phyloP scores from a whole-genome alignment of 1,284 basidiomycete genomes.

The Neonothopanus nambi region DNA sequence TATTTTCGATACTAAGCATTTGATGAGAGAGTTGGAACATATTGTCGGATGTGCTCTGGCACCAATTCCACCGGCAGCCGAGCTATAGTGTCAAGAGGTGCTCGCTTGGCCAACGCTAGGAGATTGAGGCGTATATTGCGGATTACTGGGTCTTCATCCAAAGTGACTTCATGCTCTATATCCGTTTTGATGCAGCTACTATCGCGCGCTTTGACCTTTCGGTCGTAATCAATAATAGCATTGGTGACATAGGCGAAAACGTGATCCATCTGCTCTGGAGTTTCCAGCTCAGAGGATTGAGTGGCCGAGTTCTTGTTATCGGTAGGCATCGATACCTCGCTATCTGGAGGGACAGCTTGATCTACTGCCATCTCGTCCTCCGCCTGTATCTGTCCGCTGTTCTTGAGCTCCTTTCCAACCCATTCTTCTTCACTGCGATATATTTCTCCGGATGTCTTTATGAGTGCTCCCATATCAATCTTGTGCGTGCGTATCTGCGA shows the following conservation, averaged over 20 bases:
- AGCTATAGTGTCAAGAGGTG: slow-evolving; percentile 70
- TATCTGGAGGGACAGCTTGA: not conserved
- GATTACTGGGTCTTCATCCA: slow-evolving; percentile 47
- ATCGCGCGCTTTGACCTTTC: not conserved
- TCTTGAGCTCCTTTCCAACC: slow-evolving; percentile 46
- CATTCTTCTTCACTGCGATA: slow-evolving; percentile 64
- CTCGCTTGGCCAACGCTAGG: slow-evolving; percentile 70
- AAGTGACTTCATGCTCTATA: slow-evolving; percentile 5
- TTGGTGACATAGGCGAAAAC: slow-evolving; percentile 53
- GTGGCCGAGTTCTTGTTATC: slow-evolving; percentile 8
- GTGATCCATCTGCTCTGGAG: slow-evolving; percentile 48
- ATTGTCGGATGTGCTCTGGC: slow-evolving; percentile 61
- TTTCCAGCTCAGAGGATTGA: slow-evolving; percentile 35
- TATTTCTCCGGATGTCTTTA: slow-evolving; percentile 61
- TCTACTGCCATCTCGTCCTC: slow-evolving; percentile 28
- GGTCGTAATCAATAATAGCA: slow-evolving; percentile 37
- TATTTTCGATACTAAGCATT: not conserved
- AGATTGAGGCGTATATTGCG: slow-evolving; percentile 66
- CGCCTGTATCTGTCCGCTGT: slow-evolving; percentile 21
- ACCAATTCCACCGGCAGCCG: slow-evolving; percentile 64
- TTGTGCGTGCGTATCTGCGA: slow-evolving; percentile 44
- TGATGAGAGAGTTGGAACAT: slow-evolving; percentile 8
- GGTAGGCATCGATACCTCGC: not conserved
- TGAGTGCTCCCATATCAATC: slow-evolving; percentile 69
- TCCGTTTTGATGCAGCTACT: not conserved